Conservation (phyloP, 257 asterid species). For the Solanum habrochaites region DNA sequence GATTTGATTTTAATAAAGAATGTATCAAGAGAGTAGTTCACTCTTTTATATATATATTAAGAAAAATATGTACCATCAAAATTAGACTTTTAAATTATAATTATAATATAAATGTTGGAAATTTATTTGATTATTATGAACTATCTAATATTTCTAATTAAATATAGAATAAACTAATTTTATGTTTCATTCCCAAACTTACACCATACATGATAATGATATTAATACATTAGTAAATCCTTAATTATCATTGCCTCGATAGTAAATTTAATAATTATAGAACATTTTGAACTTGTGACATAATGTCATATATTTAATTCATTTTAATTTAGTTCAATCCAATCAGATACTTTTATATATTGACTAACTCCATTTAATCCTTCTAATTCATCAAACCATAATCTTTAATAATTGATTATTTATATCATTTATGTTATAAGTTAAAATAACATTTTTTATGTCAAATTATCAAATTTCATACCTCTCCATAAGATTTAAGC, state of each 20-base stretch:
- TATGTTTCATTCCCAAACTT: rapidly evolving
- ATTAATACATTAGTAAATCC: too few relatives aligned
- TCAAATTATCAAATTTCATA: not conserved
- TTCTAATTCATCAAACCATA: rapidly evolving
- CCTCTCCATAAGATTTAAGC: not conserved
- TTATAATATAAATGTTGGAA: rapidly evolving
- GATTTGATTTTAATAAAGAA: not conserved
- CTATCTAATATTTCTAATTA: too few relatives aligned
- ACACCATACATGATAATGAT: rapidly evolving
- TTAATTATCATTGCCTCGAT: rapidly evolving
- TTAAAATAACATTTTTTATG: not conserved
- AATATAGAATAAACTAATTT: too few relatives aligned
- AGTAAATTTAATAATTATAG: not conserved
- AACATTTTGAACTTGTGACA: not conserved
- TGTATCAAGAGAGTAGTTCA: not conserved
- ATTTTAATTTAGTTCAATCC: not conserved
- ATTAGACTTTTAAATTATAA: too few relatives aligned
- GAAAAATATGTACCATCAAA: not conserved
- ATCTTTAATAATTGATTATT: too few relatives aligned
- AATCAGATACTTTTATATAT: rapidly evolving
- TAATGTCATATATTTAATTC: too few relatives aligned
- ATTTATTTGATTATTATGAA: rapidly evolving
- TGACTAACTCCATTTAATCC: not conserved
- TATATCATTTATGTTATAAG: not conserved
- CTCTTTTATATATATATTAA: too few relatives aligned